Evolutionary conservation across 2,329 filamentous ascomycete genomes (phyloP).

Genomic region (Aspergillus sp.): DNA sequence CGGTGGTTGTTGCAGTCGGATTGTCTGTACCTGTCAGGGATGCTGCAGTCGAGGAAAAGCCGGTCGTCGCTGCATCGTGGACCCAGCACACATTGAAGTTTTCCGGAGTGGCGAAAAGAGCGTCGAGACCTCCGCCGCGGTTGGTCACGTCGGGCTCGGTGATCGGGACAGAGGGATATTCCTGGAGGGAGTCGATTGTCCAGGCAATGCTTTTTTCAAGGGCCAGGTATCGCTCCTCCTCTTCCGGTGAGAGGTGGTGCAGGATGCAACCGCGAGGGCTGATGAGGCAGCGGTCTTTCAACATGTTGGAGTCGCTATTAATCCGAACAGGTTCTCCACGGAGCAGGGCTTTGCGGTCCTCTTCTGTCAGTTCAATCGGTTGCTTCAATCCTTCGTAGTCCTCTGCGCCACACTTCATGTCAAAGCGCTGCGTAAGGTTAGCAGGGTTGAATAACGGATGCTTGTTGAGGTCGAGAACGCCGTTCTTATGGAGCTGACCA

Average conservation of each 20-base stretch:
- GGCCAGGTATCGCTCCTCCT: conserved; percentile 39
- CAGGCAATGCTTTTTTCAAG: conserved; percentile 32
- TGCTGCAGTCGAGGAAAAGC: conserved; percentile 15
- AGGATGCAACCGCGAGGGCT: conserved; percentile 39
- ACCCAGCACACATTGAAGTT: conserved; percentile 41
- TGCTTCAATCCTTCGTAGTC: conserved; percentile 34
- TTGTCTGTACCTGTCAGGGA: too few species aligned
- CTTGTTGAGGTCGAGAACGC: conserved; percentile 28
- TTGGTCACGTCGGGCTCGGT: conserved; percentile 37
- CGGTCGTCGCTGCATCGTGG: conserved; percentile 23
- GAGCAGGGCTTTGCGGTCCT: conserved; percentile 35
- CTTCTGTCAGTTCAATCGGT: conserved; percentile 34
- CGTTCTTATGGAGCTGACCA: conserved; percentile 32
- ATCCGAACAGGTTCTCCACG: conserved; percentile 36
- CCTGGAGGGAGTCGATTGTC: conserved; percentile 26
- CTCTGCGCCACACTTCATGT: conserved; percentile 35
- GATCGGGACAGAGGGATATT: conserved; percentile 29
- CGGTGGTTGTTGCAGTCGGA: too few species aligned
- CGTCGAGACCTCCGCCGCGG: conserved; percentile 37
- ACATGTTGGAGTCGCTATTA: conserved; percentile 23
- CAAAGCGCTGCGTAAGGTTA: conserved; percentile 33
- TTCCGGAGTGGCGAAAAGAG: conserved; percentile 38
- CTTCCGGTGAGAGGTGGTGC: conserved; percentile 37
- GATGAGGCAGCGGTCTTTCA: conserved; percentile 38
- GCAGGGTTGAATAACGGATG: conserved; percentile 35